Percentiles rank a stretch among this genome's conserved stretches.
Evolutionary conservation across 768 basidiomycete genomes (phyloP).

Genomic region (Flagelloscypha sp.): DNA sequence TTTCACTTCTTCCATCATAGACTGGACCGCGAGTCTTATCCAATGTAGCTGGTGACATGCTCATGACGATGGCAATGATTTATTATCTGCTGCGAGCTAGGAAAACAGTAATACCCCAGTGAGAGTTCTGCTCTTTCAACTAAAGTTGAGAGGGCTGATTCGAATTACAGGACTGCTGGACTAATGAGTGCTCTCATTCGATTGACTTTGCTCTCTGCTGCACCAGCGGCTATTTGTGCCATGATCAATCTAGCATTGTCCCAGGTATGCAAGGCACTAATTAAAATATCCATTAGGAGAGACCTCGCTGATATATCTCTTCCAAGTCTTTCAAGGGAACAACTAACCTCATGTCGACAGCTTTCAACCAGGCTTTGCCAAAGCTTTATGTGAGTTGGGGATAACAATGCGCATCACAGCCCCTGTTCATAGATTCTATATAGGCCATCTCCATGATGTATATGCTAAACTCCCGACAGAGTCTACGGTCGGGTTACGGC

Average conservation of each 20-base stretch:
- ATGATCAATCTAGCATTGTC: no score
- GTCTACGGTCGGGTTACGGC: constrained; percentile 16
- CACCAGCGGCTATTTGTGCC: constrained; percentile 4
- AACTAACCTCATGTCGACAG: constrained; percentile 10
- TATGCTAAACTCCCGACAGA: constrained; percentile 13
- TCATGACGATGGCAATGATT: background rate
- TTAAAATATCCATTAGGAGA: no score
- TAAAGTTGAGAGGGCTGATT: no score
- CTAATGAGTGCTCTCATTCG: constrained; percentile 3
- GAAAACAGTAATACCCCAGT: constrained; percentile 9
- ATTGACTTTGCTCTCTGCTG: constrained; percentile 4
- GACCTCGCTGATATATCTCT: no score
- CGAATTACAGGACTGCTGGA: constrained; percentile 9
- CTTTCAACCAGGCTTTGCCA: constrained; percentile 1
- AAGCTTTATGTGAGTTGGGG: constrained; percentile 12
- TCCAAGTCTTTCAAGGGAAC: no score
- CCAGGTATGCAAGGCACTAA: no score
- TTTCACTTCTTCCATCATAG: background rate
- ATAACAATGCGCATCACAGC: no score
- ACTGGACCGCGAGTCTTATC: background rate
- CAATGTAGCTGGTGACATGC: constrained; percentile 13
- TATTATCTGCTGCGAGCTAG: constrained; percentile 2
- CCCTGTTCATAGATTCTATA: no score
- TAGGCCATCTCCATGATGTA: constrained; percentile 2
- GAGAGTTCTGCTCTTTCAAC: no score